These are phyloP conservation scores for Circinella minor DNA, from an alignment of 371 early-diverging fungal species.

Conservation along the genomic window DNA sequence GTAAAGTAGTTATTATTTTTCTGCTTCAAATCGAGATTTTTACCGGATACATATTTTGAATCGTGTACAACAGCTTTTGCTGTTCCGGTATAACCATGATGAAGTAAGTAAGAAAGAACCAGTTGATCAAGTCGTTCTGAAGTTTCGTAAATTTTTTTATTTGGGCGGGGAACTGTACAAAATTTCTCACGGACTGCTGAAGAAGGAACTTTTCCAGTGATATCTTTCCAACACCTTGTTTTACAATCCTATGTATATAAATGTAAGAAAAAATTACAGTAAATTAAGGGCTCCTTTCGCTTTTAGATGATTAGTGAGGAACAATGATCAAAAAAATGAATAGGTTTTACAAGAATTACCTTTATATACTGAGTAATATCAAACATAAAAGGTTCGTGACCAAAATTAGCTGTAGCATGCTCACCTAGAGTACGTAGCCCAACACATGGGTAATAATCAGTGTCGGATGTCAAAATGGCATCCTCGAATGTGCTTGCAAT, in stretches of 20 bases:
- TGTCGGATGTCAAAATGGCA: conserved; percentile 24
- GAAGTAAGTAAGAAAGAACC: conserved; percentile 76
- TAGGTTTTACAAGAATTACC: conserved; percentile 31
- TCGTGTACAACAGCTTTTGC: conserved; percentile 66
- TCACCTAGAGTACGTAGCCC: conserved; percentile 93
- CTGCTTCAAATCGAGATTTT: conserved; percentile 22
- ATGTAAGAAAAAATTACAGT: neutral
- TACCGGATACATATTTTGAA: conserved; percentile 21
- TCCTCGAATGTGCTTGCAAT: conserved; percentile 65
- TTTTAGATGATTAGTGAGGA: neutral
- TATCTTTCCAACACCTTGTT: conserved; percentile 10
- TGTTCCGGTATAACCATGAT: conserved; percentile 76
- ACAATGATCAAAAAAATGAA: neutral
- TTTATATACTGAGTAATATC: conserved; percentile 84
- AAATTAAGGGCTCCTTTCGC: no score
- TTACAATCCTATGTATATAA: conserved; percentile 16
- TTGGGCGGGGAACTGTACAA: neutral
- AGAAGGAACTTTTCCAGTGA: neutral
- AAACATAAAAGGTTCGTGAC: conserved; percentile 80
- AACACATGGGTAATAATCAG: conserved; percentile 78
- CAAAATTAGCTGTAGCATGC: conserved; percentile 90
- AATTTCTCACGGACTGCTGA: conserved; percentile 1
- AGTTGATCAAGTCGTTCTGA: conserved; percentile 49
- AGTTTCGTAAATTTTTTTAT: neutral
- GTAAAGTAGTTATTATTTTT: neutral